phyloP scores from a whole-genome alignment of 1,284 basidiomycete species.

The Irpex sp. region DNA sequence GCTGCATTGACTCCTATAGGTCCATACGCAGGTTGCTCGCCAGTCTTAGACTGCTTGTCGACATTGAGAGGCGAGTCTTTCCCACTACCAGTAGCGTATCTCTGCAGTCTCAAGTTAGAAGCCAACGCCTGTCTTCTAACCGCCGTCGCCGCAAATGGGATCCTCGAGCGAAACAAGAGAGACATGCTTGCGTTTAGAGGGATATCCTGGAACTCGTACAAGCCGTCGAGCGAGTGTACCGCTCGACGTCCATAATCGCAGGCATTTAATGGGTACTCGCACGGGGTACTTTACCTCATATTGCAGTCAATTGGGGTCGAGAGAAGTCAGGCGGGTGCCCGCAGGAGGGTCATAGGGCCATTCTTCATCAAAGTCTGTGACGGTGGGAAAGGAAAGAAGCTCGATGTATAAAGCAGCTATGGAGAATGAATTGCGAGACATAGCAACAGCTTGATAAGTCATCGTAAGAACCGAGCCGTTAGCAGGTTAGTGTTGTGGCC shows the following conservation, averaged over 20 bases:
- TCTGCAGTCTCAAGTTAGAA: not conserved
- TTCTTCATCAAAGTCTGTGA: not conserved
- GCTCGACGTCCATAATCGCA: not conserved
- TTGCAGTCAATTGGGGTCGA: not conserved
- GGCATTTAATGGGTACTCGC: not conserved
- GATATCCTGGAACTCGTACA: not conserved
- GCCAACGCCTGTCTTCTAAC: not conserved
- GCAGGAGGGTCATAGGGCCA: not conserved
- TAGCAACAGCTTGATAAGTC: too few relatives aligned
- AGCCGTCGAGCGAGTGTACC: not conserved
- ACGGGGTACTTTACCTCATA: not conserved
- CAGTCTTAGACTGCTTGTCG: constrained; percentile 34
- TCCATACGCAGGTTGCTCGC: constrained; percentile 43
- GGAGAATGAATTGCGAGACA: too few relatives aligned
- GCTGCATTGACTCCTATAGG: constrained; percentile 64
- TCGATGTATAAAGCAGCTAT: too few relatives aligned
- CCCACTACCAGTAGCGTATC: constrained; percentile 10
- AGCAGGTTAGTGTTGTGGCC: too few relatives aligned
- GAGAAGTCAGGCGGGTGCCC: not conserved
- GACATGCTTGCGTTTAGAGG: not conserved
- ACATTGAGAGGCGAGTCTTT: constrained; percentile 12
- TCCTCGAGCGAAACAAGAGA: not conserved
- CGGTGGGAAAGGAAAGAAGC: not conserved
- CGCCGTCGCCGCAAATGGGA: not conserved
- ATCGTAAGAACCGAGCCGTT: too few relatives aligned